Evolutionary conservation across 2,329 filamentous ascomycete species (phyloP).

Genomic region (Beauveria australis): DNA sequence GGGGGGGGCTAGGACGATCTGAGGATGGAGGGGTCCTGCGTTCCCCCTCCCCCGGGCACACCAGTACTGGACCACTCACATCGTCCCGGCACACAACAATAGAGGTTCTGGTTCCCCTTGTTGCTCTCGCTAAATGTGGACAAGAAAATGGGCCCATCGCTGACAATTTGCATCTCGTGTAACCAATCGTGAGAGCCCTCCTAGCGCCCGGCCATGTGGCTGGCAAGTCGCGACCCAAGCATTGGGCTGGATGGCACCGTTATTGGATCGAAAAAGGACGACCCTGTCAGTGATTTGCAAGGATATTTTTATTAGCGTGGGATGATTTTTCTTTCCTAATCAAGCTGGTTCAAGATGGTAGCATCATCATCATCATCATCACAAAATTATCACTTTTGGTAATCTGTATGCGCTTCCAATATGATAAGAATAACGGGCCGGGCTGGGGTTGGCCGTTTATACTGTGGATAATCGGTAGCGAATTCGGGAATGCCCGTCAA

Average conservation of each 20-base stretch:
- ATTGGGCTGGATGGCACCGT: not conserved
- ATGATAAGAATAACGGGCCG: not conserved
- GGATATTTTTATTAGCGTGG: not conserved
- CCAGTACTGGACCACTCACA: not conserved
- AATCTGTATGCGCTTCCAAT: not conserved
- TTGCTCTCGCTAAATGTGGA: not conserved
- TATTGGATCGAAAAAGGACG: not conserved
- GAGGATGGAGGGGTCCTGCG: not conserved
- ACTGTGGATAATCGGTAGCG: not conserved
- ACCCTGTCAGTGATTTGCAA: not conserved
- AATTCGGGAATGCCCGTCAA: not conserved
- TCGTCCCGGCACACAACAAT: not conserved
- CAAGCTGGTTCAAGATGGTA: not conserved
- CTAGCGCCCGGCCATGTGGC: conserved; percentile 8
- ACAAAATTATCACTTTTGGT: not conserved
- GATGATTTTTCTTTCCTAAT: not conserved
- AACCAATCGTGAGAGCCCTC: conserved; percentile 4
- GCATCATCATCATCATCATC: not conserved
- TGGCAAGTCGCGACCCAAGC: not conserved
- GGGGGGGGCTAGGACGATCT: not conserved
- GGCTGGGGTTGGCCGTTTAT: not conserved
- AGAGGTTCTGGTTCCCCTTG: not conserved
- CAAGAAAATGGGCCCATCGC: not conserved
- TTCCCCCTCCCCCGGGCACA: not conserved
- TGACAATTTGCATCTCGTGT: conserved; percentile 1